Percentiles rank a stretch among this genome's conserved stretches.
Evolutionary conservation across 371 early-diverging fungal species (phyloP).

Genomic region (Mucor racemosus): DNA sequence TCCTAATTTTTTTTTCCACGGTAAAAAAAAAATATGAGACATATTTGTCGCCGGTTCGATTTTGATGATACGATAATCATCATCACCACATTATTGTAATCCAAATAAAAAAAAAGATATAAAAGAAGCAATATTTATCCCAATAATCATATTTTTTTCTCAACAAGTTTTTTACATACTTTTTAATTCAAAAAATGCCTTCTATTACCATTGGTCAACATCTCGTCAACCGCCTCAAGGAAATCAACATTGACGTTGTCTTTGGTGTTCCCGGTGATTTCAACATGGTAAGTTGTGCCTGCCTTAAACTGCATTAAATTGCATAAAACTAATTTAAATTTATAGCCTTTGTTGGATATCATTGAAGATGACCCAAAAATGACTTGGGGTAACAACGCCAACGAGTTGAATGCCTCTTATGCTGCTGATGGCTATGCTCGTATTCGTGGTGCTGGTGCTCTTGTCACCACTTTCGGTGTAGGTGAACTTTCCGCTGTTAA

Average conservation of each 20-base stretch:
- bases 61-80: slow-evolving; percentile 20
- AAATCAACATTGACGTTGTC: slow-evolving; percentile 45
- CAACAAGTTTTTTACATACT: slow-evolving; percentile 8
- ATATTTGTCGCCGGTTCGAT: slow-evolving; percentile 13
- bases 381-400: slow-evolving; percentile 46
- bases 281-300: slow-evolving; percentile 38
- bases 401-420: slow-evolving; percentile 55
- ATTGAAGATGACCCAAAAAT: slow-evolving; percentile 45
- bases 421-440: slow-evolving; percentile 66
- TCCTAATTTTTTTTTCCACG: slow-evolving; percentile 1
- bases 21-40: slow-evolving; percentile 8
- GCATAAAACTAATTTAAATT: not conserved
- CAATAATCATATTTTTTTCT: not conserved
- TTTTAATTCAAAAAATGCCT: slow-evolving; percentile 11
- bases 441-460: slow-evolving; percentile 38
- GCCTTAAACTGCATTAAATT: not conserved
- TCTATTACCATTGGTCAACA: slow-evolving; percentile 38
- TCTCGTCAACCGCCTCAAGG: slow-evolving; percentile 49
- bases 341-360: slow-evolving; percentile 32
- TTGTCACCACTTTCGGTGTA: slow-evolving; percentile 64
- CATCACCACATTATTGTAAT: not conserved
- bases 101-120: slow-evolving; percentile 10
- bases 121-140: slow-evolving; percentile 5
- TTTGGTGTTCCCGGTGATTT: slow-evolving; percentile 57
- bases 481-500: slow-evolving; percentile 59